These are phyloP conservation scores for Monilinia polystroma DNA, from an alignment of 2,329 filamentous ascomycete genomes.

Conservation along the genomic window DNA sequence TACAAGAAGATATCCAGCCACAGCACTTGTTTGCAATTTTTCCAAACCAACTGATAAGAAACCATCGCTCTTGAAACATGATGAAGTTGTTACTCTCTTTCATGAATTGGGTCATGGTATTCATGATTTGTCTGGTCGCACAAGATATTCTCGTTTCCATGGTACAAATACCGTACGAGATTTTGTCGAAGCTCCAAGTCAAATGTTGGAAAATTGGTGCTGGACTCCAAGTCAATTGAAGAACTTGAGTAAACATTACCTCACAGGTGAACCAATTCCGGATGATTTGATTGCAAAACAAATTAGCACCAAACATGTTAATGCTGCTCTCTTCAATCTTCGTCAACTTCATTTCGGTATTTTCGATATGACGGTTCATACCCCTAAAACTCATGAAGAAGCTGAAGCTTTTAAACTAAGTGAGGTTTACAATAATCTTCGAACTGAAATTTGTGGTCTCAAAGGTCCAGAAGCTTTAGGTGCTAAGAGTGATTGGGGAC, in stretches of 20 bases:
- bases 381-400: conserved; percentile 66
- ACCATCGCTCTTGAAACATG: conserved; percentile 77
- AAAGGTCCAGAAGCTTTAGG: conserved; percentile 71
- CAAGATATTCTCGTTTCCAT: conserved; percentile 64
- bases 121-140: conserved; percentile 64
- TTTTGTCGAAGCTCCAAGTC: conserved; percentile 69
- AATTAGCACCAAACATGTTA: conserved; percentile 76
- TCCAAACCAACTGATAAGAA: conserved; percentile 75
- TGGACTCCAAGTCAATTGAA: conserved; percentile 66
- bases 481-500: conserved; percentile 58
- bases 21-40: conserved; percentile 82
- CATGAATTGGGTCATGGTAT: conserved; percentile 73
- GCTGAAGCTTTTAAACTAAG: conserved; percentile 64
- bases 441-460: conserved; percentile 68
- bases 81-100: conserved; percentile 80
- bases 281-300: conserved; percentile 72
- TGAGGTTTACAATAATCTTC: conserved; percentile 68
- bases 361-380: conserved; percentile 81
- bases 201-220: conserved; percentile 77
- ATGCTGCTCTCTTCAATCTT: conserved; percentile 75
- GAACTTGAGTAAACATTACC: conserved; percentile 70
- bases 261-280: conserved; percentile 67
- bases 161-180: conserved; percentile 65
- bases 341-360: conserved; percentile 78
- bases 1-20: conserved; percentile 71